Percentiles rank a stretch among this genome's conserved stretches.
These are phyloP conservation scores for Boletus huronensis DNA, from an alignment of 768 basidiomycete genomes.

Conservation along the genomic window DNA sequence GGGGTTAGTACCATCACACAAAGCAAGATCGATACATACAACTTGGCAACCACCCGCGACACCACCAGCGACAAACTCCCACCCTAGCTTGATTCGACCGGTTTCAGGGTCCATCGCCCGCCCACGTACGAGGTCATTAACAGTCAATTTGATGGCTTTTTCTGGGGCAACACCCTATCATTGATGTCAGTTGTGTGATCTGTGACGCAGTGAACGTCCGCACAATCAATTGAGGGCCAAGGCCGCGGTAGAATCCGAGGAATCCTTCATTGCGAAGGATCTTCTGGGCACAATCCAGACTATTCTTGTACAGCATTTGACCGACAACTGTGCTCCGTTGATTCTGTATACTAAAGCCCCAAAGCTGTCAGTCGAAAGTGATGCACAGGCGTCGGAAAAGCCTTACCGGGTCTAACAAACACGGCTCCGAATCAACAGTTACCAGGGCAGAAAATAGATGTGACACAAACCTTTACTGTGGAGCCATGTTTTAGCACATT, in stretches of 20 bases:
- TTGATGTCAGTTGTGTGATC: constrained; percentile 8
- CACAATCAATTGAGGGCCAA: constrained; percentile 92
- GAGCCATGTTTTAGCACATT: constrained; percentile 9
- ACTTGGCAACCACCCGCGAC: constrained; percentile 97
- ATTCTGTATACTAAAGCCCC: constrained; percentile 79
- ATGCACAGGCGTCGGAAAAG: not conserved
- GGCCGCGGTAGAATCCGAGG: constrained; percentile 93
- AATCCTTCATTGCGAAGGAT: constrained; percentile 95
- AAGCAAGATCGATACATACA: constrained; percentile 47
- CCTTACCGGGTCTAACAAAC: constrained; percentile 55
- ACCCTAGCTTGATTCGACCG: constrained; percentile 84
- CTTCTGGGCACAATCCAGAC: constrained; percentile 88
- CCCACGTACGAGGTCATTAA: constrained; percentile 87
- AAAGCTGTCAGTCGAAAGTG: constrained; percentile 1
- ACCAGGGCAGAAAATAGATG: not conserved
- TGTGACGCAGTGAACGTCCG: constrained; percentile 13
- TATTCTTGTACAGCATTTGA: constrained; percentile 95
- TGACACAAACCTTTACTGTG: constrained; percentile 65
- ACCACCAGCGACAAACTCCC: constrained; percentile 92
- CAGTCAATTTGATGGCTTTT: constrained; percentile 97
- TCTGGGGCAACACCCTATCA: constrained; percentile 88
- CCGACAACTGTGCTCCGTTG: constrained; percentile 96
- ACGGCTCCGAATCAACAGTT: constrained; percentile 7
- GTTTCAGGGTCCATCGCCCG: constrained; percentile 92
- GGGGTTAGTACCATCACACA: constrained; percentile 15